Conservation (phyloP, 208 protist species). For the Leptomonas pyrrhocoris region DNA sequence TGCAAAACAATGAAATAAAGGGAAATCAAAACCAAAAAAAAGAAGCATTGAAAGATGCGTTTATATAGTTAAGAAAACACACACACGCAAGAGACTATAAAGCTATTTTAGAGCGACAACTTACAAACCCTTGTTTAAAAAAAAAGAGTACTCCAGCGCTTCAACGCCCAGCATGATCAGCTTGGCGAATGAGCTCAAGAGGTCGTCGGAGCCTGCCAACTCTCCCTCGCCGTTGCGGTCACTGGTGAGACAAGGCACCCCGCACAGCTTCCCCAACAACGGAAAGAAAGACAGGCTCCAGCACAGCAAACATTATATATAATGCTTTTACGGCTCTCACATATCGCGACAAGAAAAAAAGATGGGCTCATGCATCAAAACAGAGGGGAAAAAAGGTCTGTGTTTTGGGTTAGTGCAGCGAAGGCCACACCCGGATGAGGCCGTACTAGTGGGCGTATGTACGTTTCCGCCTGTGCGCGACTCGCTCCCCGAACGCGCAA, state of each 20-base stretch:
- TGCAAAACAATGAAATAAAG: too few relatives aligned
- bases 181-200: background rate
- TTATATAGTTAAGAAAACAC: too few relatives aligned
- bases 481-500: background rate
- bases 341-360: background rate
- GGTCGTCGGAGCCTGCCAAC: background rate
- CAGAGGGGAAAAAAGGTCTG: background rate
- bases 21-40: background rate
- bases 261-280: background rate
- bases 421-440: background rate
- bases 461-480: too few relatives aligned
- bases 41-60: too few relatives aligned
- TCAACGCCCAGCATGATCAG: constrained; percentile 2
- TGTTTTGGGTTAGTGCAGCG: constrained; percentile 13
- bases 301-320: background rate
- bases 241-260: constrained; percentile 9
- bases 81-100: too few relatives aligned
- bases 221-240: background rate
- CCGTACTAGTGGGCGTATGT: too few relatives aligned
- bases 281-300: background rate
- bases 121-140: too few relatives aligned
- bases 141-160: background rate
- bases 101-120: too few relatives aligned
- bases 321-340: constrained; percentile 6
- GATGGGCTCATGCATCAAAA: background rate